Base-by-base conservation (phyloP, 306 rosid species). In the Sophora flavescens region DNA sequence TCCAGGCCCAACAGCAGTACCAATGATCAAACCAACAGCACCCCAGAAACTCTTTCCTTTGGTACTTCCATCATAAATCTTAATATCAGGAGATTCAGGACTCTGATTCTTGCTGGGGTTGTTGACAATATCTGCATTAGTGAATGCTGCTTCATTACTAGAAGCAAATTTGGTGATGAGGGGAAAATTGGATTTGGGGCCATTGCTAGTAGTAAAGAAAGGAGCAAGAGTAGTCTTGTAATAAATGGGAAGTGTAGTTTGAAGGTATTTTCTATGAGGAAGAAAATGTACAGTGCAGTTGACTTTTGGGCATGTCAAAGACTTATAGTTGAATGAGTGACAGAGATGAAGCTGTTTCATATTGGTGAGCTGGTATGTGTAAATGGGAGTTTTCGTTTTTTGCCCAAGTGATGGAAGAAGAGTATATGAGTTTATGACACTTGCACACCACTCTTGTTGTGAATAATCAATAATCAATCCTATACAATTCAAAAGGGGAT, bases 1-100 rank as follows among this genome's bases (percentile, higher is more conserved):
- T 64, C 93, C 89, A 73, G 84, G 89, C 7, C 91, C 91, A 6
- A 85, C 87, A 10, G 86, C 88, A 33, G 86, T 77, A 26, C 91
- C 88, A 32, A 87, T 64, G 4, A 89, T 85, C 68, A 89, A 71
- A 84, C 87, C 65, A 69, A 81, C 88, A 13, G 89, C 93, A 56
- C 89, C 93, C 88, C 82, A 87, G 83, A 89, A 85, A 63, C 70
- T 87, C 59, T 85, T 86, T 7, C 69, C 60, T 15, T 75, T 63
- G 9, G 71, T 1, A 62, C 4, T 16, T 3, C 68, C 51, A 42
- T 73, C 17, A 51, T 48, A 56, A 77, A 30, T 39, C 70, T 51
- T 61, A 8, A 44, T 44, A 4, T 12, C 60, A 69, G 61, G 22
- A 22, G 22, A 22, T 22, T 22, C 22, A 0, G 22, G 4, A 16